These are phyloP conservation scores for Austroboletus olivaceoglutinosus DNA, from an alignment of 1,284 basidiomycete genomes.

Conservation along the genomic window DNA sequence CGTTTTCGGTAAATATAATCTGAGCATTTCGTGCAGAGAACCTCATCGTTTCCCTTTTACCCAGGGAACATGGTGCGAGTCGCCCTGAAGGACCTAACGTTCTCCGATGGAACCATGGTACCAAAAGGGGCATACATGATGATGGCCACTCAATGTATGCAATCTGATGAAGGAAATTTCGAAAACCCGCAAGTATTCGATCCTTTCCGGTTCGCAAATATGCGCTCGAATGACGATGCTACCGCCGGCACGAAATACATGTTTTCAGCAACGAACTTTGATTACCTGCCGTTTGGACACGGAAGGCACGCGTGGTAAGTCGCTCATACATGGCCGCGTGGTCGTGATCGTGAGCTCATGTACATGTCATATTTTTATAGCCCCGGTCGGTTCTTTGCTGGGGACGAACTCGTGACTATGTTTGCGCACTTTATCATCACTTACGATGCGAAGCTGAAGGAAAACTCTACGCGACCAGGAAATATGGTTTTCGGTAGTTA, in stretches of 20 bases:
- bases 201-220: conserved; percentile 31
- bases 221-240: conserved; percentile 6
- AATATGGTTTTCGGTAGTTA: too few species aligned
- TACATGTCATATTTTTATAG: too few species aligned
- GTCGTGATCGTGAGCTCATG: too few species aligned
- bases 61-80: conserved; percentile 35
- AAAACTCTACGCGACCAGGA: too few species aligned
- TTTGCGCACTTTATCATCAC: too few species aligned
- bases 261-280: conserved; percentile 9
- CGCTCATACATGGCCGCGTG: not conserved
- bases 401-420: too few species aligned
- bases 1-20: conserved; percentile 22
- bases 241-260: conserved; percentile 13
- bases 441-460: too few species aligned
- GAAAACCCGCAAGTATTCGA: conserved; percentile 29
- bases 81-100: conserved; percentile 36
- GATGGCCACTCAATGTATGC: conserved; percentile 23
- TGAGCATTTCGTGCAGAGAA: not conserved
- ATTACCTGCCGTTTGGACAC: conserved; percentile 17
- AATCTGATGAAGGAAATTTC: conserved; percentile 28
- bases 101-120: conserved; percentile 41
- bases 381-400: too few species aligned
- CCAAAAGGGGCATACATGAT: conserved; percentile 36
- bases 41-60: not conserved
- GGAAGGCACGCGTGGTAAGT: conserved; percentile 22